Conservation (phyloP, 2,329 filamentous ascomycete species). For the Sporothrix sp. region DNA sequence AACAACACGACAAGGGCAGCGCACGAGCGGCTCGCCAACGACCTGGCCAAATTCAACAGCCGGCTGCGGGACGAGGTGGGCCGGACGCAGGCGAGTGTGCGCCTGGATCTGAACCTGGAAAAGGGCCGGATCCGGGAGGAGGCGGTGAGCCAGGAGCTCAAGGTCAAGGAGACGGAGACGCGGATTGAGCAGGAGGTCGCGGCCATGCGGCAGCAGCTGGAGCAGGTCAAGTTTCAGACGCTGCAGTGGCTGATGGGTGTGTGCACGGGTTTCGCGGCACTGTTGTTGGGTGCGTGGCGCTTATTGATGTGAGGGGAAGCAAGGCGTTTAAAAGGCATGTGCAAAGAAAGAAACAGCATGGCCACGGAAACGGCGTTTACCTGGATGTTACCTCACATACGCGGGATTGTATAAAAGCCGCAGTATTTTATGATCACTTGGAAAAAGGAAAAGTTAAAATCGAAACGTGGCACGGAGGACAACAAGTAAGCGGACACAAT, state of each 20-base stretch:
- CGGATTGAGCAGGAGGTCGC: constrained; percentile 97
- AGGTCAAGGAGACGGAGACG: constrained; percentile 97
- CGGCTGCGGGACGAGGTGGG: constrained; percentile 88
- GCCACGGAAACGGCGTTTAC: too few species aligned
- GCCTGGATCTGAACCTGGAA: constrained; percentile 88
- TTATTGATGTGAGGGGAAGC: constrained; percentile 61
- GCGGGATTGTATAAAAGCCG: too few species aligned
- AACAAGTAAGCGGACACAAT: neutral
- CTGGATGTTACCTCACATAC: too few species aligned
- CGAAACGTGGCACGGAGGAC: too few species aligned
- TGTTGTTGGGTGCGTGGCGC: constrained; percentile 61
- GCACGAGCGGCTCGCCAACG: constrained; percentile 87
- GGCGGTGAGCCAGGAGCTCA: constrained; percentile 90
- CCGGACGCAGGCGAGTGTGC: constrained; percentile 83
- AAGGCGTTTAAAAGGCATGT: too few species aligned
- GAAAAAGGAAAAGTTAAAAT: too few species aligned
- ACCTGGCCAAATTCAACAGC: constrained; percentile 86
- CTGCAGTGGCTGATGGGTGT: constrained; percentile 96
- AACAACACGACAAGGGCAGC: constrained; percentile 77
- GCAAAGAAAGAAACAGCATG: too few species aligned
- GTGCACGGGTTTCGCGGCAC: constrained; percentile 55
- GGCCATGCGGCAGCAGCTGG: constrained; percentile 77
- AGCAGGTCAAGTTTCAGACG: constrained; percentile 96
- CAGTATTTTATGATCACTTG: too few species aligned
- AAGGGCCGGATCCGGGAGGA: constrained; percentile 96